Percentiles rank a stretch among this genome's conserved stretches.
phyloP scores from a whole-genome alignment of 306 rosid genomes.

The Morella rubra region DNA sequence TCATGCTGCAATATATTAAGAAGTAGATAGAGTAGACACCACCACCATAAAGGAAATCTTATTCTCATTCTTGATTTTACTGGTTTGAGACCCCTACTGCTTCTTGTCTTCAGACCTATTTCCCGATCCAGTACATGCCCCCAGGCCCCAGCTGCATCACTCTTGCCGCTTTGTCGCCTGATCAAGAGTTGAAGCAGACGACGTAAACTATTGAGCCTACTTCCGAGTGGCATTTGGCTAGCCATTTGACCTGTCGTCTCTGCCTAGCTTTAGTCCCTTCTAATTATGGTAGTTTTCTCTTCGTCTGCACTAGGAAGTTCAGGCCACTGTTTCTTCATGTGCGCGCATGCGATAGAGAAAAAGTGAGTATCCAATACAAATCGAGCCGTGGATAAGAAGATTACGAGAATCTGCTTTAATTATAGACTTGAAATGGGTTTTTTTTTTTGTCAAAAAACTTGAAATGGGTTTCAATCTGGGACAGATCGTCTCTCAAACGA shows the following conservation, averaged over 20 bases:
- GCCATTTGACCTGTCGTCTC: no score
- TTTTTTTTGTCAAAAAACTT: no score
- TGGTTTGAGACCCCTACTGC: no score
- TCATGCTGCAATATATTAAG: no score
- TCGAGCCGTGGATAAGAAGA: background rate
- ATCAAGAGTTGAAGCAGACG: background rate
- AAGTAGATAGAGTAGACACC: no score
- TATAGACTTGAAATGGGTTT: background rate
- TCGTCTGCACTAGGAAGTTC: background rate
- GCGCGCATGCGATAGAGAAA: background rate
- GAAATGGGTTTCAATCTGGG: background rate
- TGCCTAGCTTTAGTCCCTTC: background rate
- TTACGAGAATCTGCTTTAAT: background rate
- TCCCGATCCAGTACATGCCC: background rate
- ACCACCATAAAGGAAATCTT: no score
- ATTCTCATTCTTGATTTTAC: no score
- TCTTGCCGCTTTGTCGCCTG: background rate
- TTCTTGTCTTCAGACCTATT: background rate
- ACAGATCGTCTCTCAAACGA: background rate
- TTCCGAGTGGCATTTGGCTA: background rate
- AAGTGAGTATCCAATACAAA: background rate
- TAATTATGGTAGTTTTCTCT: background rate
- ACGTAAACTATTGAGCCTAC: background rate
- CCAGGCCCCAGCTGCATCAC: background rate
- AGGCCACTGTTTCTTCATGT: background rate